phyloP scores from a whole-genome alignment of 148 eudicot species.

The Fallopia convolvulus region DNA sequence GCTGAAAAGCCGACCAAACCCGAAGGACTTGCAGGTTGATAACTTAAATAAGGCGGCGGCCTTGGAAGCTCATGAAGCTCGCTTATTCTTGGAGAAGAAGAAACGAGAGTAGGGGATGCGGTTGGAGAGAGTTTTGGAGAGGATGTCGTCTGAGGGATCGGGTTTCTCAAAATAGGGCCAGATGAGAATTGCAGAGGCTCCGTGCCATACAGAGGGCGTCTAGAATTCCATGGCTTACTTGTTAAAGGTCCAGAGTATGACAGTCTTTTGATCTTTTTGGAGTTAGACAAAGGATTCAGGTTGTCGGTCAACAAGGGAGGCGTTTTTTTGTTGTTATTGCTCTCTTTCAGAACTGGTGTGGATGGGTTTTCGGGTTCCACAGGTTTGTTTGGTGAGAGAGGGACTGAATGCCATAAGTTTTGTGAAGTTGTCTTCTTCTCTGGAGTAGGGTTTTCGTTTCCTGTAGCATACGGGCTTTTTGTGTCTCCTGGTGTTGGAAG shows the following conservation, averaged over 20 bases:
- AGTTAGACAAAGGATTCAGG: constrained; percentile 23
- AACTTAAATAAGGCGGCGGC: constrained; percentile 43
- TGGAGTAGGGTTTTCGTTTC: constrained; percentile 26
- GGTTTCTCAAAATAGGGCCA: constrained; percentile 44
- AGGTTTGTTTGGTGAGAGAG: constrained; percentile 29
- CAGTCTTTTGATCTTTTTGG: constrained; percentile 39
- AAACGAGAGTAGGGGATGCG: constrained; percentile 42
- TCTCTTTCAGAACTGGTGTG: constrained; percentile 41
- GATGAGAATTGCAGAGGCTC: constrained; percentile 36
- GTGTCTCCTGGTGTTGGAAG: constrained; percentile 74
- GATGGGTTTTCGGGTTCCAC: constrained; percentile 31
- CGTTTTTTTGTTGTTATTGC: constrained; percentile 29
- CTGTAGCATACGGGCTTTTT: constrained; percentile 29
- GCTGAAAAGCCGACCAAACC: constrained; percentile 49
- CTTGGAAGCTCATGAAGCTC: constrained; percentile 98
- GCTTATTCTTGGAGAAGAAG: constrained; percentile 74
- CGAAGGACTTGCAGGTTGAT: constrained; percentile 27
- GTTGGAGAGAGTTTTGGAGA: constrained; percentile 46
- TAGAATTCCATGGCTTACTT: constrained; percentile 37
- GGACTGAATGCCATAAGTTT: constrained; percentile 41
- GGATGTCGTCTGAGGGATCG: constrained; percentile 29
- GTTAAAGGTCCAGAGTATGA: constrained; percentile 76
- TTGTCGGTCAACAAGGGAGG: constrained; percentile 47
- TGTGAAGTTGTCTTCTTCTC: constrained; percentile 29
- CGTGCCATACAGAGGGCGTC: constrained; percentile 27